These are phyloP conservation scores for Xylaria sp. DNA, from an alignment of 2,329 filamentous ascomycete species.

Conservation along the genomic window DNA sequence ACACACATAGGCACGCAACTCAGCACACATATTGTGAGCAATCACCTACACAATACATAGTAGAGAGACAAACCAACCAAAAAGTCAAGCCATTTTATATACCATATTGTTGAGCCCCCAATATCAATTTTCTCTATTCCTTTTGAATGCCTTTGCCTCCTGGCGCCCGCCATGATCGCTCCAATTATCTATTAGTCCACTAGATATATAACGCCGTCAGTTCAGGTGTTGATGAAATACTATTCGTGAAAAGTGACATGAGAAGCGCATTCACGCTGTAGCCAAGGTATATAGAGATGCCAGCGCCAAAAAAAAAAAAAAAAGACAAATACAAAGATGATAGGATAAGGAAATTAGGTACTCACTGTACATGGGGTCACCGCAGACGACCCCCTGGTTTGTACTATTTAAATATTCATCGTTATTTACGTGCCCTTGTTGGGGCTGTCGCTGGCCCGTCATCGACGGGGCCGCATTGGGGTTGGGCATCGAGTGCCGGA, in stretches of 20 bases:
- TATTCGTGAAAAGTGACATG: neutral
- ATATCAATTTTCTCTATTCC: slow-evolving; percentile 15
- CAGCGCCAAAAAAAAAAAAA: no score
- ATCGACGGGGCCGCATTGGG: slow-evolving; percentile 56
- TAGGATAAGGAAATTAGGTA: slow-evolving; percentile 1
- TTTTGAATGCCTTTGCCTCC: slow-evolving; percentile 20
- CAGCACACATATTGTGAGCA: neutral
- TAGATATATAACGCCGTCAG: slow-evolving; percentile 1
- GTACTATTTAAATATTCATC: slow-evolving; percentile 55
- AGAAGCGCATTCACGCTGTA: neutral
- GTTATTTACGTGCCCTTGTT: slow-evolving; percentile 49
- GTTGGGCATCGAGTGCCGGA: slow-evolving; percentile 59
- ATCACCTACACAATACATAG: neutral
- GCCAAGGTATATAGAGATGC: neutral
- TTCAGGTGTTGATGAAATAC: neutral
- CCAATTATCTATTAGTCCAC: slow-evolving; percentile 33
- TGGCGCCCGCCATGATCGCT: slow-evolving; percentile 5
- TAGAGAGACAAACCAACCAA: neutral
- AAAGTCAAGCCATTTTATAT: slow-evolving; percentile 9
- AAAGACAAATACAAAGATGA: neutral
- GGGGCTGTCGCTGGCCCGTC: slow-evolving; percentile 48
- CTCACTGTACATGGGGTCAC: slow-evolving; percentile 59
- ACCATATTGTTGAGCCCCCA: slow-evolving; percentile 2
- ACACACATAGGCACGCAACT: neutral
- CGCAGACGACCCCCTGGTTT: slow-evolving; percentile 58